Evolutionary conservation across 163 green algal species (phyloP).

Genomic region (Chloroidium sp.): DNA sequence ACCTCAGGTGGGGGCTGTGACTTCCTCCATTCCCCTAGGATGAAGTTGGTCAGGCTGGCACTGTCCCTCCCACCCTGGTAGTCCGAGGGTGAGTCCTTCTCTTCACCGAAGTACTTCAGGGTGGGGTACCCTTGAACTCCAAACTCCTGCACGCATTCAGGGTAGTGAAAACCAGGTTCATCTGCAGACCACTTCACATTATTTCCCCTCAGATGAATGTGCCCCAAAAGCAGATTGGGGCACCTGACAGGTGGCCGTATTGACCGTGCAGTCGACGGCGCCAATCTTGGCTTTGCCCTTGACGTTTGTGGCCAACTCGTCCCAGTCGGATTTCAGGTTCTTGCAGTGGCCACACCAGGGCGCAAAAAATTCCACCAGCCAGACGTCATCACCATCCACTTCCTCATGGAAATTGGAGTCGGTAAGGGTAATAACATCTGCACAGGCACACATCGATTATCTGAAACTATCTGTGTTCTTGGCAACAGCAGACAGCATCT

Average conservation of each 20-base stretch:
- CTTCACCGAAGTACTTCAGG: slow-evolving; percentile 44
- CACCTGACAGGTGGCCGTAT: slow-evolving; percentile 12
- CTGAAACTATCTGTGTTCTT: too few relatives aligned
- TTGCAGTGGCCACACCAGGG: slow-evolving; percentile 55
- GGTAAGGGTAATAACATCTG: slow-evolving; percentile 57
- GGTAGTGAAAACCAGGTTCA: neutral
- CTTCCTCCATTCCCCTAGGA: slow-evolving; percentile 6
- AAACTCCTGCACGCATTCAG: slow-evolving; percentile 29
- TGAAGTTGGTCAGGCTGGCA: slow-evolving; percentile 48
- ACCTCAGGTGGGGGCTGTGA: neutral
- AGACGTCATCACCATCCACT: slow-evolving; percentile 61
- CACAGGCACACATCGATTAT: too few relatives aligned
- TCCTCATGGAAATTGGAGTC: slow-evolving; percentile 55
- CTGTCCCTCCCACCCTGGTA: slow-evolving; percentile 62
- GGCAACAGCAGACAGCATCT: neutral
- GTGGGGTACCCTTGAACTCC: slow-evolving; percentile 74
- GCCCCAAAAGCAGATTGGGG: neutral
- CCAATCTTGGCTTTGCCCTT: slow-evolving; percentile 72
- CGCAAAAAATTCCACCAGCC: slow-evolving; percentile 77
- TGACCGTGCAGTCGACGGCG: slow-evolving; percentile 75
- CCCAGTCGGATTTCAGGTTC: slow-evolving; percentile 37
- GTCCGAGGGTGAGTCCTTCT: slow-evolving; percentile 37
- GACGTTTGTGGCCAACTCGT: slow-evolving; percentile 38
- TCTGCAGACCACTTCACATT: neutral
- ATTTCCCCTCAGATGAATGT: too few relatives aligned